These are phyloP conservation scores for Candida orba DNA, from an alignment of 805 yeast species.

Conservation along the genomic window DNA sequence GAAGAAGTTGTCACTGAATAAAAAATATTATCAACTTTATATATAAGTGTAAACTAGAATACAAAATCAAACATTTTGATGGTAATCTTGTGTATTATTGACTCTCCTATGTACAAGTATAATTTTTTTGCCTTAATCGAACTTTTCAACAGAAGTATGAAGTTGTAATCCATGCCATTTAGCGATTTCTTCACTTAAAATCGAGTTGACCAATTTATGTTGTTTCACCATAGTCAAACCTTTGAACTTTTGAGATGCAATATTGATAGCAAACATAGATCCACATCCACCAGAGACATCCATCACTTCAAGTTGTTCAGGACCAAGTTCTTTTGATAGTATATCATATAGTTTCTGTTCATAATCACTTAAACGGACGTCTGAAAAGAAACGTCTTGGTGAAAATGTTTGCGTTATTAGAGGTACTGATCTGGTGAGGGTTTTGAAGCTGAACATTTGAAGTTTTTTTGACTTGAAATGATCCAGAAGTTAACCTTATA, in stretches of 20 bases:
- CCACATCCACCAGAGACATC: constrained; percentile 97
- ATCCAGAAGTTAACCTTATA: background rate
- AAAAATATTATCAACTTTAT: background rate
- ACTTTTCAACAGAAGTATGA: constrained; percentile 36
- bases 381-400: constrained; percentile 1
- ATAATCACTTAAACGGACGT: constrained; percentile 30
- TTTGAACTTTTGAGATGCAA: constrained; percentile 67
- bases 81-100: background rate
- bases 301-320: constrained; percentile 55
- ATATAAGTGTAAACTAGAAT: constrained; percentile 1
- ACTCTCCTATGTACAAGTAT: background rate
- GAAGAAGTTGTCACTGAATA: constrained; percentile 19
- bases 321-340: constrained; percentile 48
- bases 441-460: constrained; percentile 2
- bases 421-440: background rate
- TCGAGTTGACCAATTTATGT: constrained; percentile 80
- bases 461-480: too few species aligned
- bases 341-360: constrained; percentile 58
- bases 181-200: constrained; percentile 74
- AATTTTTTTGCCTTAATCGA: background rate
- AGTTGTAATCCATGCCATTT: constrained; percentile 95
- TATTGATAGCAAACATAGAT: constrained; percentile 87
- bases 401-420: background rate
- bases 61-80: background rate
- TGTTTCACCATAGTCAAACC: constrained; percentile 85